Base-by-base conservation (phyloP, 1,284 basidiomycete species). In the Sporisorium sorghi region DNA sequence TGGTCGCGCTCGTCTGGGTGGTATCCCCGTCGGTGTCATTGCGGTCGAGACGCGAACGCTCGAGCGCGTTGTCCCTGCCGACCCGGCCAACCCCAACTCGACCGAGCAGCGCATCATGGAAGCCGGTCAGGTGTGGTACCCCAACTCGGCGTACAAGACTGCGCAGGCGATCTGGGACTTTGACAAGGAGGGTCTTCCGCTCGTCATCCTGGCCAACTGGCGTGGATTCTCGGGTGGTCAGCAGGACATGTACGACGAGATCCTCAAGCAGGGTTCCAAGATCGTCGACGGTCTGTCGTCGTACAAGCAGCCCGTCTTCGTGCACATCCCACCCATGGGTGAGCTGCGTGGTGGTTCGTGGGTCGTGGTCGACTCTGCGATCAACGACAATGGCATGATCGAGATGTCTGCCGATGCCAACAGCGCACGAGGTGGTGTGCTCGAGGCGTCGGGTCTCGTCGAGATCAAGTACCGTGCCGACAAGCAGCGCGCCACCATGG, bases 131-230 rank as follows among this genome's bases (percentile, higher is more conserved):
- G 97, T 90, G 55, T 99, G 97, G 97, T 99, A 98, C 86, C 97
- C 97, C 52, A 99, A 99, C 86, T 96, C 93, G 28, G 95, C 97
- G n/a, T 96, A 97, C 88, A 99, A 99, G 89, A 99, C 97, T 24
- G 97, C 96, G 10, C 97, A 98, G 83, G 95, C 97, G 17, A 99
- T 99, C 87, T 93, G 95, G 86, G 97, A 99, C 87, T 94, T 99
- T 87, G 92, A 96, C 87, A 91, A 94, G 53, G 97, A 99, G 86
- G 94, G 93, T 42, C 88, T 99, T 23, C 97, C 97, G 5, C 88
- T 99, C 70, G 93, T 99, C 86, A 96, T 99, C 86, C 97, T 99
- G 81, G 97, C 97, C 71, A 99, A 99, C 88, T 99, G 97, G 95
- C 93, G 97, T 88, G 97, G 97, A 39, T 99, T 99, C 90, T 99